phyloP scores from a whole-genome alignment of 768 basidiomycete genomes.

The Xanthoconium purpureum region DNA sequence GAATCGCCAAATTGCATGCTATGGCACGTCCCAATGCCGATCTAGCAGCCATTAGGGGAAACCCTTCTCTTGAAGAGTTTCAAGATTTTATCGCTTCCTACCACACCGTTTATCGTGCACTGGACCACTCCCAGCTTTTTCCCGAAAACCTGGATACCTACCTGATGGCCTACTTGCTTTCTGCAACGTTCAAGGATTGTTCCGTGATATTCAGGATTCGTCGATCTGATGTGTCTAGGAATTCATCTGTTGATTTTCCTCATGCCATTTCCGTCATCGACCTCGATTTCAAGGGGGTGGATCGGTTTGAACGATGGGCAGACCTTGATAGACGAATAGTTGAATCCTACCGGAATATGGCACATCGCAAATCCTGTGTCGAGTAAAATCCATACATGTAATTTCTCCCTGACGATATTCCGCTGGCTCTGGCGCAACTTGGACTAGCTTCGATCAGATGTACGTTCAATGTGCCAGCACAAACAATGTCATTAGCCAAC shows the following conservation, averaged over 20 bases:
- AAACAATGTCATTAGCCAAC: too few species aligned
- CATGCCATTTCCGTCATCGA: slow-evolving; percentile 72
- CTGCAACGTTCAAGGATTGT: slow-evolving; percentile 96
- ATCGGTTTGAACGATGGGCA: slow-evolving; percentile 67
- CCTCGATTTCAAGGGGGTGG: slow-evolving; percentile 75
- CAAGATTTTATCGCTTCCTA: slow-evolving; percentile 57
- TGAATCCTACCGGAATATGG: slow-evolving; percentile 33
- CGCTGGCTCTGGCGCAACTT: too few species aligned
- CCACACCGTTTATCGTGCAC: slow-evolving; percentile 31
- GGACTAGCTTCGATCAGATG: too few species aligned
- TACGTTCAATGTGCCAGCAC: too few species aligned
- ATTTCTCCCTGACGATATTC: too few species aligned
- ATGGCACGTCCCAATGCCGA: slow-evolving; percentile 12
- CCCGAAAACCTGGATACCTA: slow-evolving; percentile 56
- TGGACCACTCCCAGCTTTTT: slow-evolving; percentile 39
- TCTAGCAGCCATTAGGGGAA: slow-evolving; percentile 34
- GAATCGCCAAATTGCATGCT: slow-evolving; percentile 48
- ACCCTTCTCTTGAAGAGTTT: slow-evolving; percentile 69
- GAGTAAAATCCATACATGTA: slow-evolving; percentile 10
- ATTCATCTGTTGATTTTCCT: slow-evolving; percentile 30
- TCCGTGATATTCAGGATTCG: slow-evolving; percentile 56
- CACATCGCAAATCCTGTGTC: slow-evolving; percentile 18
- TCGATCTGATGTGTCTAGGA: slow-evolving; percentile 3
- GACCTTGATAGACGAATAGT: slow-evolving; percentile 70
- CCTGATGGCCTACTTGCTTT: slow-evolving; percentile 75